Evolutionary conservation across 2,329 filamentous ascomycete genomes (phyloP).

Genomic region (Colletotrichum limetticola): DNA sequence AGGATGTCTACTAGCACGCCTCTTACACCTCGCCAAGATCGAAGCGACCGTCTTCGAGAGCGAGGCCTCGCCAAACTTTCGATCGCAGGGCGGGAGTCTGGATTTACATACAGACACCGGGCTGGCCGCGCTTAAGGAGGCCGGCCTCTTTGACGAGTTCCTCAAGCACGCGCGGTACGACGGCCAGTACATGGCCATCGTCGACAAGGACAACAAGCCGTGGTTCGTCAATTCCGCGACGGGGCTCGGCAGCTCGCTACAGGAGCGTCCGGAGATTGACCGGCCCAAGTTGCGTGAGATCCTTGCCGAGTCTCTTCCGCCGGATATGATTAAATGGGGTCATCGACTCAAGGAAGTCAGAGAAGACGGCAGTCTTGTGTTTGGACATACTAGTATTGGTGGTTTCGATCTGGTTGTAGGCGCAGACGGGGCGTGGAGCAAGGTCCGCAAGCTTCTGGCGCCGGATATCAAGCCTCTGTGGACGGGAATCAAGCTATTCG

Average conservation of each 20-base stretch:
- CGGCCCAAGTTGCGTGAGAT: constrained; percentile 55
- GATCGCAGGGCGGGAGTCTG: constrained; percentile 63
- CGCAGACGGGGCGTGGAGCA: constrained; percentile 51
- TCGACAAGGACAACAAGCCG: constrained; percentile 52
- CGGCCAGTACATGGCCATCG: constrained; percentile 59
- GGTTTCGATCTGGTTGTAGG: constrained; percentile 53
- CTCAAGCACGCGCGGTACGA: constrained; percentile 61
- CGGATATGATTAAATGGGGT: constrained; percentile 58
- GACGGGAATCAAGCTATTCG: constrained; percentile 55
- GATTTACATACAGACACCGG: constrained; percentile 64
- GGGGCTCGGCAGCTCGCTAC: constrained; percentile 40
- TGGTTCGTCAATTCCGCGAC: constrained; percentile 40
- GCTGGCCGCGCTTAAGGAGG: constrained; percentile 60
- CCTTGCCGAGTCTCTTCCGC: constrained; percentile 56
- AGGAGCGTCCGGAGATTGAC: constrained; percentile 64
- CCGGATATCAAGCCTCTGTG: constrained; percentile 54
- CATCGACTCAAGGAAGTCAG: constrained; percentile 53
- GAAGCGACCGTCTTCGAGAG: constrained; percentile 62
- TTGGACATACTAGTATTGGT: constrained; percentile 45
- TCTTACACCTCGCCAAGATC: constrained; percentile 59
- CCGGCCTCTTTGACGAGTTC: constrained; percentile 61
- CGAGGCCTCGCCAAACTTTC: constrained; percentile 54
- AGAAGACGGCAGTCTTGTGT: constrained; percentile 48
- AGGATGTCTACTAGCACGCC: constrained; percentile 60
- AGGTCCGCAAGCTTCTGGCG: constrained; percentile 48